Conservation (phyloP, 2,329 filamentous ascomycete species). For the Akanthomyces dipterigenus region DNA sequence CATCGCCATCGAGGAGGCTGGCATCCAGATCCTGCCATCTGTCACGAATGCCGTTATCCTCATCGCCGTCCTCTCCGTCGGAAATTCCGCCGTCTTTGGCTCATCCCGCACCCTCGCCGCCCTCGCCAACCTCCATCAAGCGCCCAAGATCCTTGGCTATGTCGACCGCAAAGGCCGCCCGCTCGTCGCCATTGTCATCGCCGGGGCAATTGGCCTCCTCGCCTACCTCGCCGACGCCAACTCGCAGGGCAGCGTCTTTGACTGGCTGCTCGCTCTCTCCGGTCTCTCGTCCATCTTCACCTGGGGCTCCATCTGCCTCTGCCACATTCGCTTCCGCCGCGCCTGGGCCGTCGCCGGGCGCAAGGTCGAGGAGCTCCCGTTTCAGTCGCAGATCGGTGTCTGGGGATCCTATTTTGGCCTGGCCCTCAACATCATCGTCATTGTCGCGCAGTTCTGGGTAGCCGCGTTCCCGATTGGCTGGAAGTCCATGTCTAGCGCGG, state of each 20-base stretch:
- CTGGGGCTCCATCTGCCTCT: conserved; percentile 79
- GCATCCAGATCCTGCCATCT: conserved; percentile 72
- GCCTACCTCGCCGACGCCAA: conserved; percentile 66
- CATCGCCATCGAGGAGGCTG: conserved; percentile 80
- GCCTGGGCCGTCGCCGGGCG: conserved; percentile 69
- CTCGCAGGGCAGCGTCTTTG: conserved; percentile 57
- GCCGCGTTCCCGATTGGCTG: conserved; percentile 69
- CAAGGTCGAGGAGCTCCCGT: conserved; percentile 70
- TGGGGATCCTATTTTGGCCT: conserved; percentile 76
- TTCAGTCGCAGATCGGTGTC: conserved; percentile 71
- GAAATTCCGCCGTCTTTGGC: conserved; percentile 87
- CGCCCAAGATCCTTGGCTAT: conserved; percentile 69
- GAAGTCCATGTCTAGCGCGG: conserved; percentile 31
- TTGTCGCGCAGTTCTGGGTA: conserved; percentile 83
- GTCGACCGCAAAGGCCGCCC: conserved; percentile 78
- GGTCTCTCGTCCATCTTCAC: conserved; percentile 71
- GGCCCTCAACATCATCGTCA: conserved; percentile 64
- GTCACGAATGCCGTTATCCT: conserved; percentile 96
- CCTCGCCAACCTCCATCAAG: conserved; percentile 80
- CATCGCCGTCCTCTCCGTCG: conserved; percentile 81
- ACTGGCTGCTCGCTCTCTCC: conserved; percentile 73
- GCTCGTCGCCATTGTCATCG: conserved; percentile 62
- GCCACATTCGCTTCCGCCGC: conserved; percentile 82
- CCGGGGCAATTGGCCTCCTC: conserved; percentile 64
- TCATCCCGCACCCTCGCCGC: conserved; percentile 86